Percentiles rank a stretch among this genome's conserved stretches.
Conservation (phyloP, 345 rosid genomes). For the Heritiera fomes region DNA sequence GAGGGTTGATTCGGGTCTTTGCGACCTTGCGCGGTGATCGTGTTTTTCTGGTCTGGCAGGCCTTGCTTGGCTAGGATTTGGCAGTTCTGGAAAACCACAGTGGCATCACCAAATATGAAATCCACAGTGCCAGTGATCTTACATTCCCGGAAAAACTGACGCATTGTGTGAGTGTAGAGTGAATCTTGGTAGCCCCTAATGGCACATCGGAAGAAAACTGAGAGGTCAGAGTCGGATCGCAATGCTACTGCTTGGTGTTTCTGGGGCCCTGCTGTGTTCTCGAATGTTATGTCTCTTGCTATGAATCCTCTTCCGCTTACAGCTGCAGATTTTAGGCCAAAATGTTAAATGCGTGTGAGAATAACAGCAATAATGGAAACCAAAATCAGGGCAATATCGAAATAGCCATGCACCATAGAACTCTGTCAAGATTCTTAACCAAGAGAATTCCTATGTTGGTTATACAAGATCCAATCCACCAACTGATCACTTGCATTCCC, state of each 20-base stretch:
- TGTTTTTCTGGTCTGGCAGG: slow-evolving; percentile 66
- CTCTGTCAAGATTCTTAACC: neutral
- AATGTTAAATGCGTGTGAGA: neutral
- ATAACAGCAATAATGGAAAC: neutral
- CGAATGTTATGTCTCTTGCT: slow-evolving; percentile 47
- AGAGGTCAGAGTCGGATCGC: slow-evolving; percentile 73
- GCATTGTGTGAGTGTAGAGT: slow-evolving; percentile 84
- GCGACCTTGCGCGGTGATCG: slow-evolving; percentile 88
- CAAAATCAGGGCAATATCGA: neutral
- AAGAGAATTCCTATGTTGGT: no score
- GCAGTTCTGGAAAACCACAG: slow-evolving; percentile 77
- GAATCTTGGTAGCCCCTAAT: slow-evolving; percentile 84
- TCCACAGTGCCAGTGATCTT: slow-evolving; percentile 78
- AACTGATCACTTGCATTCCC: no score
- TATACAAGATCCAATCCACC: no score
- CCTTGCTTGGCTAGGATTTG: slow-evolving; percentile 64
- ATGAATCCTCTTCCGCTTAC: slow-evolving; percentile 82
- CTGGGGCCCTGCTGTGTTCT: slow-evolving; percentile 69
- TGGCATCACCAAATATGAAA: slow-evolving; percentile 82
- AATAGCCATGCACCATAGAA: neutral
- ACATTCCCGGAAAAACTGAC: slow-evolving; percentile 88
- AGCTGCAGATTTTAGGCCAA: slow-evolving; percentile 46
- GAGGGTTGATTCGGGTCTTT: slow-evolving; percentile 62
- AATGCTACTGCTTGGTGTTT: slow-evolving; percentile 91
- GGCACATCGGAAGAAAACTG: slow-evolving; percentile 63